These are phyloP conservation scores for Rhododendron griersonianum DNA, from an alignment of 148 eudicot species.

Conservation along the genomic window DNA sequence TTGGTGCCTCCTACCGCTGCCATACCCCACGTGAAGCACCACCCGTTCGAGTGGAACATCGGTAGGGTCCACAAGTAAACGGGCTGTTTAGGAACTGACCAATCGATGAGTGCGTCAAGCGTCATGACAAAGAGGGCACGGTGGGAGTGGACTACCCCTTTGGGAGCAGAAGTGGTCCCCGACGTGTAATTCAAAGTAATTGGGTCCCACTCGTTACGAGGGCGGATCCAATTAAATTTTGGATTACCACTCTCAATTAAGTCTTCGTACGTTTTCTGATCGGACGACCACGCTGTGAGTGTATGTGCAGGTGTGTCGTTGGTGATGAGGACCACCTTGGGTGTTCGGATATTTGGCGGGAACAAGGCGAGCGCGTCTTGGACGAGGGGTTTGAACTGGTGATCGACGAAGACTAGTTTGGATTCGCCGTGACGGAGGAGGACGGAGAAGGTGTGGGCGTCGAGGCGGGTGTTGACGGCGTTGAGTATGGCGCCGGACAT, in stretches of 20 bases:
- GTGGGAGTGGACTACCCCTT: constrained; percentile 53
- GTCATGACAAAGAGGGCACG: constrained; percentile 33
- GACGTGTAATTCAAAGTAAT: constrained; percentile 49
- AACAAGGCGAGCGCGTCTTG: constrained; percentile 23
- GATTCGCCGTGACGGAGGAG: constrained; percentile 38
- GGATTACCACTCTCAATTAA: constrained; percentile 30
- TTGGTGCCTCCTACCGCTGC: constrained; percentile 58
- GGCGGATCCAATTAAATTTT: constrained; percentile 32
- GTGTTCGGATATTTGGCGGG: constrained; percentile 15
- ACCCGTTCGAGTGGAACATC: constrained; percentile 64
- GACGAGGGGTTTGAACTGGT: constrained; percentile 10
- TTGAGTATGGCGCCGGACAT: constrained; percentile 59
- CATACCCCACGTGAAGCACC: constrained; percentile 63
- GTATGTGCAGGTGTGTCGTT: background rate
- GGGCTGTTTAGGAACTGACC: constrained; percentile 50
- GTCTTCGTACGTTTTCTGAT: constrained; percentile 18
- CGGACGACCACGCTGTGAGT: background rate
- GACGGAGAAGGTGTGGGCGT: constrained; percentile 37
- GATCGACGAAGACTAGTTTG: constrained; percentile 34
- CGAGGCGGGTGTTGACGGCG: constrained; percentile 49
- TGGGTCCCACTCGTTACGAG: constrained; percentile 38
- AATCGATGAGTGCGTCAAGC: constrained; percentile 39
- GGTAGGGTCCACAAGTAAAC: constrained; percentile 62
- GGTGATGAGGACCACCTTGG: constrained; percentile 18
- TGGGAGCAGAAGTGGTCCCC: constrained; percentile 60